Conservation (phyloP, 1,284 basidiomycete species). For the Hypsizygus ulmarius region DNA sequence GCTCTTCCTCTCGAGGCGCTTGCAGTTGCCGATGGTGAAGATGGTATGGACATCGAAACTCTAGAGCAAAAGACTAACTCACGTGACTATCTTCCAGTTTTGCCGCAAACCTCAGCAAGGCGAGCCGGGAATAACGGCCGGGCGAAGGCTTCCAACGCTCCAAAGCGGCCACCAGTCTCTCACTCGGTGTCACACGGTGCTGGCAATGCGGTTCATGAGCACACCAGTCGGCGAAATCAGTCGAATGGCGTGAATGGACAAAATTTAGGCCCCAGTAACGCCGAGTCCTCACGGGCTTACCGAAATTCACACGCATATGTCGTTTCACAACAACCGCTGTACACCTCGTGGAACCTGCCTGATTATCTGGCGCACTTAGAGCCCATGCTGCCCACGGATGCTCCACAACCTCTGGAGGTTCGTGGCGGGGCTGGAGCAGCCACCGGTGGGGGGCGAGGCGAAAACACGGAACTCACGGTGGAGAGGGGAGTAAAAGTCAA, state of each 20-base stretch:
- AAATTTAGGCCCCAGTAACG: slow-evolving; percentile 23
- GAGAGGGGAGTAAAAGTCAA: slow-evolving; percentile 91
- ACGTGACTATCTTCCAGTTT: slow-evolving; percentile 13
- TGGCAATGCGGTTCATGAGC: slow-evolving; percentile 42
- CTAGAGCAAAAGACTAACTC: background rate
- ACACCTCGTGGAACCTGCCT: slow-evolving; percentile 86
- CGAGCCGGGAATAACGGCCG: slow-evolving; percentile 48
- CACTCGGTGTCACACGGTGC: slow-evolving; percentile 40
- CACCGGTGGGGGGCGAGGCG: slow-evolving; percentile 27
- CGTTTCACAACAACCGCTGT: slow-evolving; percentile 71
- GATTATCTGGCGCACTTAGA: slow-evolving; percentile 92
- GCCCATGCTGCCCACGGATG: slow-evolving; percentile 76
- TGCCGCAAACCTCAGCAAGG: slow-evolving; percentile 27
- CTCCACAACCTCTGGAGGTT: slow-evolving; percentile 76
- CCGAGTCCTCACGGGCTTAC: slow-evolving; percentile 50
- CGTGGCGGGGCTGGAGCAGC: slow-evolving; percentile 35
- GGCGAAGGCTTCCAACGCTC: slow-evolving; percentile 41
- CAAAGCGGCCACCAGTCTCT: slow-evolving; percentile 47
- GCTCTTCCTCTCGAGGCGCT: slow-evolving; percentile 37
- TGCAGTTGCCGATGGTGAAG: slow-evolving; percentile 54
- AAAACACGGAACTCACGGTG: slow-evolving; percentile 55
- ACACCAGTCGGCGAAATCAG: slow-evolving; percentile 44
- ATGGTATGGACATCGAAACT: slow-evolving; percentile 43
- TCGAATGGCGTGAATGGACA: slow-evolving; percentile 29
- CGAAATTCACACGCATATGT: slow-evolving; percentile 74